Evolutionary conservation across 768 basidiomycete species (phyloP).

Genomic region (Coprinopsis cinerea): DNA sequence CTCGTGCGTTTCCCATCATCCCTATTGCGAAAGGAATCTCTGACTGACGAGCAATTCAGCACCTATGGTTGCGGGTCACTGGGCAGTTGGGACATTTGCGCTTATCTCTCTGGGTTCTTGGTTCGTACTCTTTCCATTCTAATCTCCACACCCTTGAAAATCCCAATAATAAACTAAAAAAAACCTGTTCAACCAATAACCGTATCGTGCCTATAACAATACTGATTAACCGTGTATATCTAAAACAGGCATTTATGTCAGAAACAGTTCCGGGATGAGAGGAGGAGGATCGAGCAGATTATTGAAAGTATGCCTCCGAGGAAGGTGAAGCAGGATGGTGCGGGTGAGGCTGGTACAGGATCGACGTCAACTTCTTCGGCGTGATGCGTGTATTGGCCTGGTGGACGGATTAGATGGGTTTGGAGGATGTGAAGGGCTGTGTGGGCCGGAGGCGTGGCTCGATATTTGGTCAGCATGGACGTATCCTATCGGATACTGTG

Average conservation of each 20-base stretch:
- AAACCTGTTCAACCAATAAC: too few relatives aligned
- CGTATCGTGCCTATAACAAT: background rate
- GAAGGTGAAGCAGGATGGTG: conserved; percentile 32
- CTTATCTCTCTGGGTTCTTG: conserved; percentile 64
- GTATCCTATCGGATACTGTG: too few relatives aligned
- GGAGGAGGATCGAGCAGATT: conserved; percentile 46
- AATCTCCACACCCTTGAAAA: background rate
- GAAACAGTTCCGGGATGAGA: conserved; percentile 46
- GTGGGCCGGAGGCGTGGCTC: background rate
- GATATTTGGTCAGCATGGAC: background rate
- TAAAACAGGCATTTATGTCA: conserved; percentile 58
- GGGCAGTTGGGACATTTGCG: conserved; percentile 74
- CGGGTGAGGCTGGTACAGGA: background rate
- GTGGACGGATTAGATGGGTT: background rate
- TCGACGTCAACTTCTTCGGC: too few relatives aligned
- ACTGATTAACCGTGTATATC: background rate
- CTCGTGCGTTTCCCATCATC: conserved; percentile 42
- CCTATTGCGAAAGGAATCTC: background rate
- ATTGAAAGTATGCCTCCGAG: conserved; percentile 59
- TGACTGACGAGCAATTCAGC: conserved; percentile 28
- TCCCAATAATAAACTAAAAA: too few relatives aligned
- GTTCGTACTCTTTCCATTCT: conserved; percentile 33
- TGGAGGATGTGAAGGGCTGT: too few relatives aligned
- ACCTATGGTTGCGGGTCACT: conserved; percentile 64
- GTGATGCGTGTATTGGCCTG: background rate